Conservation (phyloP, 139 green algal species). For the Chlorella sorokiniana region DNA sequence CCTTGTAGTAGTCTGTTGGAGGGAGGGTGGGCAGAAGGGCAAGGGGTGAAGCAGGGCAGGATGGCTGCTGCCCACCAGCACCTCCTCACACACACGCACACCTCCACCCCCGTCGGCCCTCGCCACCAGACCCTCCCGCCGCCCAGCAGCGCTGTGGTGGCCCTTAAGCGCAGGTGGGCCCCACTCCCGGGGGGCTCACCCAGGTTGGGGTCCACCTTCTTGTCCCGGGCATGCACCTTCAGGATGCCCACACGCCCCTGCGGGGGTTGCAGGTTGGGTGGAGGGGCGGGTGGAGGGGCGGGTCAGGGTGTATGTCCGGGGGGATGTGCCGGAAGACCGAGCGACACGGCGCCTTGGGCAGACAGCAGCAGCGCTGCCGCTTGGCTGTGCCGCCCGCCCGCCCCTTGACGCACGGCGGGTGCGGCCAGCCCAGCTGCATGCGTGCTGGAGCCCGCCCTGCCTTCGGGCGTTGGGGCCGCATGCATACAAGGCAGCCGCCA, state of each 20-base stretch:
- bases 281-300: not conserved
- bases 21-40: not conserved
- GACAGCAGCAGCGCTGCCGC: not conserved
- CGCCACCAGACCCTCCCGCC: no score
- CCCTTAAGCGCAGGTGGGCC: no score
- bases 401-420: no score
- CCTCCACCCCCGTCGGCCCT: no score
- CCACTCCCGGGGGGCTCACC: not conserved
- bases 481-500: not conserved
- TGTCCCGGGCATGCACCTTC: slow-evolving; percentile 87
- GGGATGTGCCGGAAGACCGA: not conserved
- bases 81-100: not conserved
- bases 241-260: slow-evolving; percentile 85
- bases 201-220: slow-evolving; percentile 73
- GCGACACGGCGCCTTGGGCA: not conserved
- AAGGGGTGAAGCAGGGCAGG: not conserved
- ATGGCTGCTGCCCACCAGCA: not conserved
- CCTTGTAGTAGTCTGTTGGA: slow-evolving; percentile 68
- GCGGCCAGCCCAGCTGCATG: no score
- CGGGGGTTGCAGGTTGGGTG: not conserved
- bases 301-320: not conserved
- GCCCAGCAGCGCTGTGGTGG: no score
- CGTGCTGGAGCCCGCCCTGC: no score
- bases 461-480: no score
- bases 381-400: no score